Evolutionary conservation across 106 monocot species (phyloP).

Genomic region (Dendrobium chrysotoxum): DNA sequence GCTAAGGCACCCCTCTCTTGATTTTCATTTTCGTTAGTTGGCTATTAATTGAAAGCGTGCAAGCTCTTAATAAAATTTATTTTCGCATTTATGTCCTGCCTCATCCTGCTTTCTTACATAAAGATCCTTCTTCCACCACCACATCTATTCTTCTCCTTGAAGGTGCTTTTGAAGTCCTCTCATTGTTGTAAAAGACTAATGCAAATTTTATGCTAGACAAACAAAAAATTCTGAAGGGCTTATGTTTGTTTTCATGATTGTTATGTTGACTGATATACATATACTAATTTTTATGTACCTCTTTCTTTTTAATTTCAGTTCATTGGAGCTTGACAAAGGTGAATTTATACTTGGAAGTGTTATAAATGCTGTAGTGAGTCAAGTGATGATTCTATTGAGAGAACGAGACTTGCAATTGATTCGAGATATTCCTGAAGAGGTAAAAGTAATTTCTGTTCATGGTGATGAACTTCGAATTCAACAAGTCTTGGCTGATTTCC

Average conservation of each 20-base stretch:
- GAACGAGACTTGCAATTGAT: constrained; percentile 79
- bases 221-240: neutral
- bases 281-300: constrained; percentile 4
- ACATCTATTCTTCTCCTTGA: too few relatives aligned
- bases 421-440: constrained; percentile 89
- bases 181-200: neutral
- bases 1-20: too few relatives aligned
- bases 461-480: constrained; percentile 90
- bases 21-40: too few relatives aligned
- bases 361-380: constrained; percentile 86
- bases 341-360: constrained; percentile 68
- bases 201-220: neutral
- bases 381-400: constrained; percentile 83
- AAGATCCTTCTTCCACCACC: too few relatives aligned
- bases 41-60: too few relatives aligned
- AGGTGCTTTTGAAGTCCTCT: too few relatives aligned
- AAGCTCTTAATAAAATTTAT: too few relatives aligned
- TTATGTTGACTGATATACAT: neutral
- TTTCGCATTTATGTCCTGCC: too few relatives aligned
- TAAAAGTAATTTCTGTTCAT: constrained; percentile 56
- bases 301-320: constrained; percentile 29
- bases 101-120: too few relatives aligned
- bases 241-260: neutral
- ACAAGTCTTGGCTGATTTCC: constrained; percentile 76
- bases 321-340: constrained; percentile 61